Base-by-base conservation (phyloP, 495 filamentous ascomycete genomes). In the Penicillium alfredii region DNA sequence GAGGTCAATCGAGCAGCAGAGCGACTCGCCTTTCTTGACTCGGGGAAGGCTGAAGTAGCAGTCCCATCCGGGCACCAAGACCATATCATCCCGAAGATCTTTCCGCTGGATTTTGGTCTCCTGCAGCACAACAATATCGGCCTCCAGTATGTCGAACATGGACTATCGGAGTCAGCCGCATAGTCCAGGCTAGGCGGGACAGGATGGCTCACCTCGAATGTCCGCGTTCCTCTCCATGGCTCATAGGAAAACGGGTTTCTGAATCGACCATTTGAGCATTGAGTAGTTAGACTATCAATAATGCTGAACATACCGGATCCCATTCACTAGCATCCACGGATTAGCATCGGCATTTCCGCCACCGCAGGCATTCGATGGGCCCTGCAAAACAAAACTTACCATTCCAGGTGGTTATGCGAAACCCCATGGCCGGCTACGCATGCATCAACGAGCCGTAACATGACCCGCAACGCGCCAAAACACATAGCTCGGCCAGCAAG, bases 41-140 rank as follows among this genome's bases (percentile, higher is more conserved):
- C 78, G 84, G 6, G 92, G 92, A 5, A 98, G 71, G 53, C 86
- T 94, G 62, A 94, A 96, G 57, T 80, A 94, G 46, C 88, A 94
- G 58, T 98, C 92, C 92, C 92, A 98, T 15, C 92, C 92, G 0
- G 87, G 80, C 0, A 98, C 81, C 4, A 96, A 60, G 9, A 98
- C 88, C 89, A 98, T 96, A 56, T 95, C 92, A 68, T 97, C 92
- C 17, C 72, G 69, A 2, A 98, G 71, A 49, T 98, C 90, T 54
- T 95, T 96, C 13, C 84, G 76, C 54, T 98, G 92, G 32, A 98
- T 96, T 64, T 94, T 98, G 16, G 86, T 82, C 59, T 98, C 92
- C 56, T 98, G 92, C 64, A 97, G 84, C 44, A 95, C 75, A 12
- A 96, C 80, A 43, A 98, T 90, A 51, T 98, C 92, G 28, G 90